A percentile compares a stretch with the other conserved stretches of the same genome.
Conservation (phyloP, 2,329 filamentous ascomycete species). For the Leptographium procerum region DNA sequence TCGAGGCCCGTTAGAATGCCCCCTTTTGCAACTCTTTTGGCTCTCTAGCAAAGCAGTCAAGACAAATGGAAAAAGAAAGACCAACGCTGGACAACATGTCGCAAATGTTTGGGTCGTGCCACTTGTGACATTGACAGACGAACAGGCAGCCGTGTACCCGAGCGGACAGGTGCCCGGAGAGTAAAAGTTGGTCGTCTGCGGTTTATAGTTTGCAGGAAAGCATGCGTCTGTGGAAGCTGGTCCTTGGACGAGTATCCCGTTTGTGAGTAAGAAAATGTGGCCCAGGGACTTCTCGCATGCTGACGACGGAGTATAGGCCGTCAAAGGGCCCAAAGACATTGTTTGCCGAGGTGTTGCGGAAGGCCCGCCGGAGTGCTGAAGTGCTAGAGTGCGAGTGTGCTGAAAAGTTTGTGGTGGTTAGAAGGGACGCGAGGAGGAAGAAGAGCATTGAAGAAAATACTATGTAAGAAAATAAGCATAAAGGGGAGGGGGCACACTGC, state of each 20-base stretch:
- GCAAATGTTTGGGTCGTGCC: neutral
- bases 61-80: neutral
- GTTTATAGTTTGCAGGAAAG: neutral
- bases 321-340: neutral
- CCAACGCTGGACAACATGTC: neutral
- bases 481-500: neutral
- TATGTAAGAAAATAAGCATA: neutral
- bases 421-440: neutral
- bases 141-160: neutral
- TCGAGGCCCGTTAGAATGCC: neutral
- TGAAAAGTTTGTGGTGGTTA: neutral
- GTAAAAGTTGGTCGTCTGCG: neutral
- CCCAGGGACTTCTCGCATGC: neutral
- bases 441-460: neutral
- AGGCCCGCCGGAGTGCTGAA: neutral
- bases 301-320: neutral
- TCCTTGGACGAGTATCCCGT: neutral
- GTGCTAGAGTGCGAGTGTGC: neutral
- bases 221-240: neutral
- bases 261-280: neutral
- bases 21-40: too few species aligned
- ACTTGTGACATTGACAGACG: neutral
- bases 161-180: neutral
- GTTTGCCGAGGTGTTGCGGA: neutral
- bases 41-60: neutral